A percentile compares a stretch with the other conserved stretches of the same genome.
Conservation (phyloP, 2,329 filamentous ascomycete genomes). For the Aspergillus novofumigatus region DNA sequence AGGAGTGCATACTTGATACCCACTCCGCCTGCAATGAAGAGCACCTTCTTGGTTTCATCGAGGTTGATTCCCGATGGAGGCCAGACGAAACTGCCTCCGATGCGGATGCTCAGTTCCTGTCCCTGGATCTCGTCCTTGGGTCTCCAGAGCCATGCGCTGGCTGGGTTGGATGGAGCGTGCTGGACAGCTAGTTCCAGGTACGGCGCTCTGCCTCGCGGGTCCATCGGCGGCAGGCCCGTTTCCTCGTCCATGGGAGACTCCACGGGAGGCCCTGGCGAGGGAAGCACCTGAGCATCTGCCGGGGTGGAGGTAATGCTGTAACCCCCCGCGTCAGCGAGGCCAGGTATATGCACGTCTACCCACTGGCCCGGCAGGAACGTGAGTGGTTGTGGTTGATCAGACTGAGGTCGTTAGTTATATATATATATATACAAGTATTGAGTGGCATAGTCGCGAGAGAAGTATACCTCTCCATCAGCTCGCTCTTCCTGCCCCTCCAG, state of each 20-base stretch:
- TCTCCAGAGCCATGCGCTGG: constrained; percentile 73
- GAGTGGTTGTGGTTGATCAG: constrained; percentile 25
- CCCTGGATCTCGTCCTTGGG: constrained; percentile 53
- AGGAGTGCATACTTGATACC: constrained; percentile 63
- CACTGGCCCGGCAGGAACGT: constrained; percentile 82
- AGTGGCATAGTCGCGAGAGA: neutral
- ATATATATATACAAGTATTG: neutral
- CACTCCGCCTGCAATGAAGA: constrained; percentile 77
- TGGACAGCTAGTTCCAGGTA: constrained; percentile 79
- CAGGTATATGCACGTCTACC: constrained; percentile 76
- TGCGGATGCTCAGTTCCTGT: constrained; percentile 59
- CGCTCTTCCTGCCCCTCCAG: constrained; percentile 9
- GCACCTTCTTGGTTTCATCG: constrained; percentile 51
- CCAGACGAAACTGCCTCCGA: constrained; percentile 78
- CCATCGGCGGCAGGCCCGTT: constrained; percentile 15
- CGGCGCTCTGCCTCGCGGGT: constrained; percentile 27
- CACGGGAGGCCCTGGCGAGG: constrained; percentile 17
- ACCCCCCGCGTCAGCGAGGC: constrained; percentile 66
- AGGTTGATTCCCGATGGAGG: constrained; percentile 52
- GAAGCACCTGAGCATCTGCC: constrained; percentile 44
- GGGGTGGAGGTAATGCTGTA: constrained; percentile 85
- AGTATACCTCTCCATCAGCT: constrained; percentile 47
- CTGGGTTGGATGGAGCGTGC: constrained; percentile 63
- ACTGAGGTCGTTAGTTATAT: constrained; percentile 10
- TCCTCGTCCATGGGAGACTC: constrained; percentile 17